These are phyloP conservation scores for Phialocephala sp. DNA, from an alignment of 2,329 filamentous ascomycete genomes.

Conservation along the genomic window DNA sequence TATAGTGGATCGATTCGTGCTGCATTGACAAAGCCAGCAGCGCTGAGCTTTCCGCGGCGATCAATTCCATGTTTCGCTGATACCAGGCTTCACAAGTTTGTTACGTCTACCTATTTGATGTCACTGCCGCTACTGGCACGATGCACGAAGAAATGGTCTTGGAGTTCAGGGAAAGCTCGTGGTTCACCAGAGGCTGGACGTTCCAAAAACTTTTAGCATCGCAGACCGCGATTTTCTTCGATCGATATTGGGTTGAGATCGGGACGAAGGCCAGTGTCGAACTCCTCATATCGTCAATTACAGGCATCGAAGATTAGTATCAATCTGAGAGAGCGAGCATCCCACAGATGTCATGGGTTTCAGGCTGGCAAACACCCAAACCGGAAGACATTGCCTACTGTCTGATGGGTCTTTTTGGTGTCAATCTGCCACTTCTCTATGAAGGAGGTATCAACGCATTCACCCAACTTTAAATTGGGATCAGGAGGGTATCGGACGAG, in stretches of 20 bases:
- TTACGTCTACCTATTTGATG: conserved; percentile 23
- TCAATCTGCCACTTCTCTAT: conserved; percentile 11
- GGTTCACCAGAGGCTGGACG: conserved; percentile 17
- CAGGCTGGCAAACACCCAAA: neutral
- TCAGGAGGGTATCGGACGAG: conserved; percentile 14
- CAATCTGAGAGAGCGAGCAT: neutral
- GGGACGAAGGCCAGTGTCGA: neutral
- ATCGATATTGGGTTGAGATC: conserved; percentile 5
- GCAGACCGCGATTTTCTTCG: neutral
- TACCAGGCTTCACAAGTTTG: conserved; percentile 17
- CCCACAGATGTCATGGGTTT: conserved; percentile 18
- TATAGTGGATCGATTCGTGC: conserved; percentile 25
- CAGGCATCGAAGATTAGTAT: neutral
- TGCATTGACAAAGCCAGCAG: conserved; percentile 26
- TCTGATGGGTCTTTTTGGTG: conserved; percentile 12
- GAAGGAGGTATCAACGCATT: conserved; percentile 10
- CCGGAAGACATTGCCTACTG: conserved; percentile 12
- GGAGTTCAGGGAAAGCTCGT: conserved; percentile 1
- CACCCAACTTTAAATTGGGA: conserved; percentile 10
- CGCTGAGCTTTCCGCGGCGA: conserved; percentile 21
- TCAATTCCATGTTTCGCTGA: conserved; percentile 26
- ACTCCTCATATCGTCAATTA: neutral
- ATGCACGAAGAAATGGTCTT: neutral
- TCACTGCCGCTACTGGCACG: neutral
- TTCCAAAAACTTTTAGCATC: conserved; percentile 14